phyloP scores from a whole-genome alignment of 306 rosid species.

The Gastrolobium bilobum region DNA sequence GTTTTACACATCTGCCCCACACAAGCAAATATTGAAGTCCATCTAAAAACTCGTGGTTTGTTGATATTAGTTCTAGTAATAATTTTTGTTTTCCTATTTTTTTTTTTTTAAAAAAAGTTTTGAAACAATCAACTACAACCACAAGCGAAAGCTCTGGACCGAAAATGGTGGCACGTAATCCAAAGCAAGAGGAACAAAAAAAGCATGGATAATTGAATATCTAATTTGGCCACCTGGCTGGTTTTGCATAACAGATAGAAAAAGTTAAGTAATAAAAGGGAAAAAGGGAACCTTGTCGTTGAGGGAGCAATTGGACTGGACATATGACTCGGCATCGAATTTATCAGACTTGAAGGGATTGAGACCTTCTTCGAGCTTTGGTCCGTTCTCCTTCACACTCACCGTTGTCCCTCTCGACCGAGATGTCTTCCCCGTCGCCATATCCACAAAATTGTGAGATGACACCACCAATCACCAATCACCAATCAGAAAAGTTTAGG shows the following conservation, averaged over 20 bases:
- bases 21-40: background rate
- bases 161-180: background rate
- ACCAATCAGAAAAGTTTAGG: conserved; percentile 46
- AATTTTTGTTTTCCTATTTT: background rate
- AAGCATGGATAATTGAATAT: background rate
- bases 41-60: background rate
- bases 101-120: too few species aligned
- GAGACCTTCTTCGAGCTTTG: conserved; percentile 85
- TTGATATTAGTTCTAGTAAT: background rate
- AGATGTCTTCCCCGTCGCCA: conserved; percentile 83
- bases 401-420: conserved; percentile 71
- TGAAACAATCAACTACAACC: background rate
- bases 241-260: background rate
- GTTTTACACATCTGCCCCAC: background rate
- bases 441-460: conserved; percentile 32
- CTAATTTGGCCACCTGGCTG: background rate
- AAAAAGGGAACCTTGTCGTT: conserved; percentile 80
- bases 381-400: conserved; percentile 76
- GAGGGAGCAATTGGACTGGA: conserved; percentile 83
- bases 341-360: conserved; percentile 84
- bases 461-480: conserved; percentile 19
- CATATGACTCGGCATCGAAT: conserved; percentile 82
- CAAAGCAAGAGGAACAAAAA: background rate
- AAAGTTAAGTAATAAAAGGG: background rate
- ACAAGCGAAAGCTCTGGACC: background rate